phyloP scores from a whole-genome alignment of 768 basidiomycete species.

The Podaxis rugospora region DNA sequence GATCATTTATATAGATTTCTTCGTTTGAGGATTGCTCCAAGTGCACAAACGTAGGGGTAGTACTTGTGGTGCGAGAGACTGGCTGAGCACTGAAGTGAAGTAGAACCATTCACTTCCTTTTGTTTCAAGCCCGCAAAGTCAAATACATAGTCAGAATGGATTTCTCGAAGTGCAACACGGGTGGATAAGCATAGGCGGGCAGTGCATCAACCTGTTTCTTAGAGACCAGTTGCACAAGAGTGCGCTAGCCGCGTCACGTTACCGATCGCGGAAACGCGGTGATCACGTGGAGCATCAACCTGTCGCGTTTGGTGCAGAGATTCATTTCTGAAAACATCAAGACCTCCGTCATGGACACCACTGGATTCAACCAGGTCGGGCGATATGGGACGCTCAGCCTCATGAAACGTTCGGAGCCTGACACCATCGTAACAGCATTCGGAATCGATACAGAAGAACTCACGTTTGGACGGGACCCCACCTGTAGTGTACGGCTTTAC shows the following conservation, averaged over 20 bases:
- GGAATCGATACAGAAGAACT: conserved; percentile 67
- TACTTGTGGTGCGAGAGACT: no score
- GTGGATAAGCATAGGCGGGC: no score
- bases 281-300: conserved; percentile 1
- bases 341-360: conserved; percentile 31
- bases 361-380: conserved; percentile 50
- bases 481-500: conserved; percentile 66
- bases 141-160: no score
- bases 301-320: conserved; percentile 1
- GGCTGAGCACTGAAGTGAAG: no score
- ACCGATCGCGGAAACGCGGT: not conserved
- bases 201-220: no score
- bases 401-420: conserved; percentile 45
- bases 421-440: conserved; percentile 54
- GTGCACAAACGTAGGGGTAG: no score
- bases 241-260: not conserved
- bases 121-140: no score
- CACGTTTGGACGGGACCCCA: conserved; percentile 63
- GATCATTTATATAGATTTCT: no score
- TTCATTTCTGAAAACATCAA: not conserved
- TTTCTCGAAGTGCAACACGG: no score
- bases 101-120: no score
- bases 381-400: conserved; percentile 62
- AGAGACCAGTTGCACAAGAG: no score
- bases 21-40: no score